These are phyloP conservation scores for Ploettnerulaceae sp. DNA, from an alignment of 2,329 filamentous ascomycete species.

Conservation along the genomic window DNA sequence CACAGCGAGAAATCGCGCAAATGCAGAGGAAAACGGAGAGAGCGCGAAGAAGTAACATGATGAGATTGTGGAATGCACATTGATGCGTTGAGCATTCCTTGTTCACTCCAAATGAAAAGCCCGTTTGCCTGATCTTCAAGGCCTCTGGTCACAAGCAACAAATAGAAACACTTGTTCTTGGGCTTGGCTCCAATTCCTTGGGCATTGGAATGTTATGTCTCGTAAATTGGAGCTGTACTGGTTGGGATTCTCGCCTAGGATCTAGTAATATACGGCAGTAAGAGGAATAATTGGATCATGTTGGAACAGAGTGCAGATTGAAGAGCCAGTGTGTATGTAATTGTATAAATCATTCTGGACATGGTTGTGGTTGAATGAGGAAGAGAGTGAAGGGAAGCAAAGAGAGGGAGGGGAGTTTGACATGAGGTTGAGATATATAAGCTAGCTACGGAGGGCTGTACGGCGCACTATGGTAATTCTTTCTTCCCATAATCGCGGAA, in stretches of 20 bases:
- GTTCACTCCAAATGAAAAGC: not conserved
- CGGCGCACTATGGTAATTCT: too few relatives aligned
- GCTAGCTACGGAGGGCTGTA: too few relatives aligned
- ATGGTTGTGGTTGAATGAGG: too few relatives aligned
- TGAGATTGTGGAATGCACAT: slow-evolving; percentile 12
- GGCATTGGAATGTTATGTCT: slow-evolving; percentile 3
- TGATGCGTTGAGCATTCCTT: slow-evolving; percentile 15
- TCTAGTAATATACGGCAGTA: too few relatives aligned
- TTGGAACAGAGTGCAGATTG: too few relatives aligned
- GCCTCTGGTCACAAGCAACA: not conserved
- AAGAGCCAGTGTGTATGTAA: too few relatives aligned
- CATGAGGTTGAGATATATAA: too few relatives aligned
- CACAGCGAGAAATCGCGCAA: not conserved
- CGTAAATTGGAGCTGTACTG: not conserved
- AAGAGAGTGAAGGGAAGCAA: too few relatives aligned
- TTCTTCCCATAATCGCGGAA: too few relatives aligned
- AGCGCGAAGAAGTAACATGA: slow-evolving; percentile 8
- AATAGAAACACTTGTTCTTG: not conserved
- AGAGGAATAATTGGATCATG: too few relatives aligned
- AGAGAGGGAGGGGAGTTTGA: too few relatives aligned
- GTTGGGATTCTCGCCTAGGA: not conserved
- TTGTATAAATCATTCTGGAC: too few relatives aligned
- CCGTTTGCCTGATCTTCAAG: not conserved
- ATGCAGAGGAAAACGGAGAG: not conserved
- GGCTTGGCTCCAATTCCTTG: not conserved